Conservation (phyloP, 495 filamentous ascomycete genomes). For the Penicillium soppii region DNA sequence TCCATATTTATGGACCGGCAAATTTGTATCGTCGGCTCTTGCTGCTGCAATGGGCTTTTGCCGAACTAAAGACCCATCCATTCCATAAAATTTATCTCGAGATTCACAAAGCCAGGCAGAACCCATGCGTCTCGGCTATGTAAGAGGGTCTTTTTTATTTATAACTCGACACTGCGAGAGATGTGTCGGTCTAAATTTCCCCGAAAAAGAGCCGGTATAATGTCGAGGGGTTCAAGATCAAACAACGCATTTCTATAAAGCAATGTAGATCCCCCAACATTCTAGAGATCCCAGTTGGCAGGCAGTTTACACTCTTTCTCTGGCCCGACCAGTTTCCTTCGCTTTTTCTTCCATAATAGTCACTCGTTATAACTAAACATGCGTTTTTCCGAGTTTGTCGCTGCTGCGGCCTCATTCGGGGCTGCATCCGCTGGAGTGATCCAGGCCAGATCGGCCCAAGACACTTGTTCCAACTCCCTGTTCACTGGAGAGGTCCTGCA, state of each 20-base stretch:
- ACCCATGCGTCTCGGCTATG: no score
- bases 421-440: conserved; percentile 10
- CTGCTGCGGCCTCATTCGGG: conserved; percentile 12
- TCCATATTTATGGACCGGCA: no score
- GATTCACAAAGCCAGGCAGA: no score
- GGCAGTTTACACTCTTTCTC: not conserved
- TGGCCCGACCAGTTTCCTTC: not conserved
- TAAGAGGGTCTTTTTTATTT: no score
- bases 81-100: no score
- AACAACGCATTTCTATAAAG: not conserved
- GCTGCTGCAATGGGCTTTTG: no score
- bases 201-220: no score
- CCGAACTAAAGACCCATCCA: no score
- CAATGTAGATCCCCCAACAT: not conserved
- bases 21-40: no score
- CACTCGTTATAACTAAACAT: conserved; percentile 7
- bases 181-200: no score
- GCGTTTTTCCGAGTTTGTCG: conserved; percentile 4
- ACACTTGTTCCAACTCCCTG: conserved; percentile 14
- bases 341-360: not conserved
- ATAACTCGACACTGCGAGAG: no score
- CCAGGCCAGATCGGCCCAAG: not conserved
- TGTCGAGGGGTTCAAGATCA: no score
- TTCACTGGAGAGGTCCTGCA: conserved; percentile 18
- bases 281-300: not conserved